Base-by-base conservation (phyloP, 257 asterid genomes). In the Agastache rugosa region DNA sequence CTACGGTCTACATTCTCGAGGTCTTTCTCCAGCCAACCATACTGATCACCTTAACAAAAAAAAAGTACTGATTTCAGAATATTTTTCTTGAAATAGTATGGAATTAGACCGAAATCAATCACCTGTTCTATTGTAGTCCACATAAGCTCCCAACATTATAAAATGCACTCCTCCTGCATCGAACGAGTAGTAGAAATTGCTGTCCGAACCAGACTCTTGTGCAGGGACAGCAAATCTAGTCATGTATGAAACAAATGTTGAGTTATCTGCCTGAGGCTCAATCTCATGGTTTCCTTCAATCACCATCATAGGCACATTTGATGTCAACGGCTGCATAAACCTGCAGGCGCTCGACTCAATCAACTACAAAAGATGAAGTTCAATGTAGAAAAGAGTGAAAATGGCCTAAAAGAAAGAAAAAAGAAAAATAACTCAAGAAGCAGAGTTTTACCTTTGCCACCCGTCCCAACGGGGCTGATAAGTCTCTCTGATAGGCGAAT, bases 271-370 rank as follows among this genome's bases (percentile, higher is more conserved):
- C 78, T 93, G 98, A 67, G 88, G 91, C 80, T 93, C 97, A 11
- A 93, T 91, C 85, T 93, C 98, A 9, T 93, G 97, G 88, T 93
- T 93, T 37, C 98, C 98, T 87, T 89, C 96, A 9, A 91, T 78
- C 72, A 93, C 95, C 97, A 91, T 93, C 89, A 91, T 85, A 9
- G 97, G 98, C 51, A 93, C 79, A 58, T 85, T 85, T 39, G 97
- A 89, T 56, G 80, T 89, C 62, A 93, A 56, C 4, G 96, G 92
- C 79, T 91, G 91, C 98, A 93, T 91, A 74, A 89, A 93, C 90
- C 98, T 90, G 86, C 41, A 64, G 6, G 54, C 2, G 10, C 15
- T 56, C 44, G 44, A 25, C 25, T 19, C 64, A 27, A 61, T 56
- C 14, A 34, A 47, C 62, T 10, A 25, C 37, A 42, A 27, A 71